phyloP scores from a whole-genome alignment of 352 stramenopile genomes.

The Phytophthora multivora region DNA sequence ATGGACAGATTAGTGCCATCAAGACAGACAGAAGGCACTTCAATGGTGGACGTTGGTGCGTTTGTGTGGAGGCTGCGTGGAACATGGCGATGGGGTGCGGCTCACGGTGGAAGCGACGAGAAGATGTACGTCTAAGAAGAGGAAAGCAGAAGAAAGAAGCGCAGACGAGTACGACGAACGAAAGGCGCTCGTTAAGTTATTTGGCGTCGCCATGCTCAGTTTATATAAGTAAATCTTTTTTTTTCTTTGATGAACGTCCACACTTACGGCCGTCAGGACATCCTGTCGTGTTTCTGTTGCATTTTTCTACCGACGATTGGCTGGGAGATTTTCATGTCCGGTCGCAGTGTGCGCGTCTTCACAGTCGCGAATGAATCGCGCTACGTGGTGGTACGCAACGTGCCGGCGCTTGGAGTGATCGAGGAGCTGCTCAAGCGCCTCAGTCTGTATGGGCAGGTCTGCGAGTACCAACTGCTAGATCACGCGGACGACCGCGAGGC shows the following conservation, averaged over 20 bases:
- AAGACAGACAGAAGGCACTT: background rate
- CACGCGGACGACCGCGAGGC: conserved; percentile 45
- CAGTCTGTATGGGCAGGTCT: conserved; percentile 57
- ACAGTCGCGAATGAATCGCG: conserved; percentile 65
- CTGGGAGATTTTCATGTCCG: conserved; percentile 19
- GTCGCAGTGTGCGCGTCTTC: conserved; percentile 51
- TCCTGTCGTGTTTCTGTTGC: conserved; percentile 17
- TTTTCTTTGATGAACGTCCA: conserved; percentile 8
- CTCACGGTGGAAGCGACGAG: conserved; percentile 19
- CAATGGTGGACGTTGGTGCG: conserved; percentile 23
- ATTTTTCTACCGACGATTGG: conserved; percentile 30
- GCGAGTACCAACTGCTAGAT: conserved; percentile 57
- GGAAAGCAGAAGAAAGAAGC: conserved; percentile 16
- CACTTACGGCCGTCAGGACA: conserved; percentile 1
- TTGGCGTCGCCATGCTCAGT: conserved; percentile 32
- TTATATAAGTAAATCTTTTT: conserved; percentile 35
- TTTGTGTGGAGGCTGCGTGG: conserved; percentile 25
- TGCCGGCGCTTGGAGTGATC: conserved; percentile 60
- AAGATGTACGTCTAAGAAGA: conserved; percentile 16
- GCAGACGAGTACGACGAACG: conserved; percentile 36
- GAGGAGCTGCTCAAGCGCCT: conserved; percentile 60
- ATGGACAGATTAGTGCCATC: conserved; percentile 14
- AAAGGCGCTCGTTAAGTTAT: conserved; percentile 61
- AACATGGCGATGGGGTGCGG: conserved; percentile 14
- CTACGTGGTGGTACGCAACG: conserved; percentile 65